Base-by-base conservation (phyloP, 805 yeast genomes). In the Metschnikowia noctiluminum region DNA sequence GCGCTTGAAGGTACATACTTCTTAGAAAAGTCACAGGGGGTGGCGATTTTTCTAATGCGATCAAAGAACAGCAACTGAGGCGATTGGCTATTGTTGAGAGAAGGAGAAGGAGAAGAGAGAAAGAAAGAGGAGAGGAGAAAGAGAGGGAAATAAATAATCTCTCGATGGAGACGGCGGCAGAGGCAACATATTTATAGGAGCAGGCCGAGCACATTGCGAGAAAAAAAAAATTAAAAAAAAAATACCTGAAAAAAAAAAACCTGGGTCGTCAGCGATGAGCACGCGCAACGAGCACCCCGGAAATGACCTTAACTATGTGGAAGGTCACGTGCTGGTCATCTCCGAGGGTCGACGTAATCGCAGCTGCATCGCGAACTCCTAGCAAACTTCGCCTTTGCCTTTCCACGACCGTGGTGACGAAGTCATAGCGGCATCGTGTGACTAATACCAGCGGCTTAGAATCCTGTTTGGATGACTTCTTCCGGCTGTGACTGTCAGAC, bases 11-110 rank as follows among this genome's bases (percentile, higher is more conserved):
- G 15, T 42, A 55, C 57, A 54, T 54, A 53, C 53, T 48, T 46
- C 42, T 26, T 30, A 38, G 30, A 41, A 49, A 47, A 46, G 53
- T 45, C 55, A 51, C 54, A 42, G 42, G 36, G 43, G 42, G 52
- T 44, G 47, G 44, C 52, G 38, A 34, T 10, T 51, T 48, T 46
- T 42, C 47, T 42, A 38, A 48, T 39, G 54, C 53, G 50, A 49
- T 52, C 57, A 48, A 46, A 46, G 60, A 56, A 54, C 57, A 55
- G 60, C 60, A 53, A 55, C 52, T 39, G 46, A 45, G 56, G 51
- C 51, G 50, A 44, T 42, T 49, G 53, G 51, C 56, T 54, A 50
- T 50, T 55, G 54, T 65, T 68, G 70, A 68, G 73, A 71, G 73
- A 68, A 66, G 21, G 21, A 21, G 21, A 21, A 62, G 67, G 62